Conservation (phyloP, 129 eudicot species). For the Escallonia herrerae region DNA sequence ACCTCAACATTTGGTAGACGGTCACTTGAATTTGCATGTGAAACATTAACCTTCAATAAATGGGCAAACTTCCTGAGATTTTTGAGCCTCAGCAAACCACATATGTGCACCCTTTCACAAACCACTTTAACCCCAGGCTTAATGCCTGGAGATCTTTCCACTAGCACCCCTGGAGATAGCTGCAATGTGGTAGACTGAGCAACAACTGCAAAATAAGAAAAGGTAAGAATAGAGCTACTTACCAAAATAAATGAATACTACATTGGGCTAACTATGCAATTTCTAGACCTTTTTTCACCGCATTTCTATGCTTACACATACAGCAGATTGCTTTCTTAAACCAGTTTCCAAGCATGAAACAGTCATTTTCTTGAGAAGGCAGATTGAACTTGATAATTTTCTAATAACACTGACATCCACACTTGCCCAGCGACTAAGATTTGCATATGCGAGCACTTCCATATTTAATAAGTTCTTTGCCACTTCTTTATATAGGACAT, state of each 20-base stretch:
- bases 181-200: conserved; percentile 37
- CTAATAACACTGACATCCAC: no score
- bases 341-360: no score
- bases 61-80: conserved; percentile 62
- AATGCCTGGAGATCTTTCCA: conserved; percentile 66
- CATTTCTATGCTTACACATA: no score
- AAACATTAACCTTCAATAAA: conserved; percentile 59
- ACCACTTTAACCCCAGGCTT: conserved; percentile 54
- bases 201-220: conserved; percentile 52
- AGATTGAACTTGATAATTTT: no score
- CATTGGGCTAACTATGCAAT: conserved; percentile 3
- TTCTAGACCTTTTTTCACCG: no score
- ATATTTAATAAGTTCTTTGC: no score
- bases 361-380: no score
- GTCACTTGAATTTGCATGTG: conserved; percentile 26
- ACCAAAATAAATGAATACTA: conserved; percentile 19
- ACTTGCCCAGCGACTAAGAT: no score
- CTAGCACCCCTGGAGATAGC: conserved; percentile 51
- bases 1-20: conserved; percentile 53
- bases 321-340: no score
- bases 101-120: conserved; percentile 64
- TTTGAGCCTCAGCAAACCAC: conserved; percentile 64
- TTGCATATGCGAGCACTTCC: no score
- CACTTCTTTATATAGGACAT: no score
- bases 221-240: neutral